These are phyloP conservation scores for Linderniella brevidens DNA, from an alignment of 257 asterid genomes.

Conservation along the genomic window DNA sequence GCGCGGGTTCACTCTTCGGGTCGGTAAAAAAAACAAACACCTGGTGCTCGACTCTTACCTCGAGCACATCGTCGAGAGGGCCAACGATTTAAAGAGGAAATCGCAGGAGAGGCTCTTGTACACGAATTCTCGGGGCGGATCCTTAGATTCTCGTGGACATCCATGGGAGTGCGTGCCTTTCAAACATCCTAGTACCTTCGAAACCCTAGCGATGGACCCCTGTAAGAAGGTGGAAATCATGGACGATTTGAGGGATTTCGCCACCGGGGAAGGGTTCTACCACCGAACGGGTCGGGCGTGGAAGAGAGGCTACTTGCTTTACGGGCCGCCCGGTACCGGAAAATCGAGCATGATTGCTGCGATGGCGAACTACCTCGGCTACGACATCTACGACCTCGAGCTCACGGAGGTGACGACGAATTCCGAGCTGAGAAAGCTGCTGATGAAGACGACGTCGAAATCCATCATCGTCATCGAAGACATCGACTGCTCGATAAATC, in stretches of 20 bases:
- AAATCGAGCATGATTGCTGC: slow-evolving; percentile 21
- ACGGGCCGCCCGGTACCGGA: slow-evolving; percentile 17
- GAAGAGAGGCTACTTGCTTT: slow-evolving; percentile 16
- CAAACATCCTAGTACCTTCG: slow-evolving; percentile 8
- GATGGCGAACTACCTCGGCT: slow-evolving; percentile 16
- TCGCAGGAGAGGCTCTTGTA: slow-evolving; percentile 16
- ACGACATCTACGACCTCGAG: slow-evolving; percentile 18
- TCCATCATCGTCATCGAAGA: slow-evolving; percentile 18
- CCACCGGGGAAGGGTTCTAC: slow-evolving; percentile 13
- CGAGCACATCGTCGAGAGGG: slow-evolving; percentile 14
- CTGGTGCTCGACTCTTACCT: slow-evolving; percentile 13
- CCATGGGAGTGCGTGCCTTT: slow-evolving; percentile 17
- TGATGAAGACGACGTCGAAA: slow-evolving; percentile 18
- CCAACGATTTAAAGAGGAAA: slow-evolving; percentile 14
- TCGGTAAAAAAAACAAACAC: slow-evolving; percentile 11
- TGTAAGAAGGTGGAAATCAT: slow-evolving; percentile 1
- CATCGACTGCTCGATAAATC: slow-evolving; percentile 17
- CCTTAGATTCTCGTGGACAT: slow-evolving; percentile 16
- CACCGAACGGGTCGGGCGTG: slow-evolving; percentile 17
- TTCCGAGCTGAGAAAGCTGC: slow-evolving; percentile 15
- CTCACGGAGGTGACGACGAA: slow-evolving; percentile 16
- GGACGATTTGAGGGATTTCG: slow-evolving; percentile 9
- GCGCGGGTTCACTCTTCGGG: slow-evolving; percentile 16
- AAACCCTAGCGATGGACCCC: slow-evolving; percentile 7
- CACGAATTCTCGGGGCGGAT: slow-evolving; percentile 17